Base-by-base conservation (phyloP, 2,329 filamentous ascomycete species). In the Neofusicoccum ribis region DNA sequence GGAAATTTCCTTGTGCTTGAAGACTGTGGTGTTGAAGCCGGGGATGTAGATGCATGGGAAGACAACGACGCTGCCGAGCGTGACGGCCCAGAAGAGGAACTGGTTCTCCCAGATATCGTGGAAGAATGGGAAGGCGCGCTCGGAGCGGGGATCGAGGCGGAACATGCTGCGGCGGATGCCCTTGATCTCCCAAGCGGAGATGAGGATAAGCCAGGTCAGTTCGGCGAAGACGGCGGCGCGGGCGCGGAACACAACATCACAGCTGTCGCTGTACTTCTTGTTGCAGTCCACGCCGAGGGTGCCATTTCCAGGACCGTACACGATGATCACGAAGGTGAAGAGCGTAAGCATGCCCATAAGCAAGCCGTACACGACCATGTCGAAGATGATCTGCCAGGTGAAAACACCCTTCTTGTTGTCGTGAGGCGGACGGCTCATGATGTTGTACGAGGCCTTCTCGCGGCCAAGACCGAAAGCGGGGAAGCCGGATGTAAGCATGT, bases 1-100 rank as follows among this genome's bases (percentile, higher is more conserved):
- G 0, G 65, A 64, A 47, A 72, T 72, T 12, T 61, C 62, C 56
- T 67, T 67, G 44, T 72, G 70, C 67, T 71, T 70, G 61, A 72
- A 72, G 37, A 72, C 69, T 37, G 52, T 68, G 5, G 63, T 65
- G 63, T 72, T 72, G 58, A 72, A 68, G 14, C 68, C 70, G 3
- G 71, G 70, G 52, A 72, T 71, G 58, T 72, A 72, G 39, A 89
- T 76, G 3, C 84, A 83, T 0, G 86, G 86, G 68, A 89, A 86
- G 0, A 86, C 81, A 3, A 83, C 82, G 31, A 88, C 68, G 67
- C 84, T 85, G 8, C 86, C 87, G 7, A 84, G 73, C 41, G 85
- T 80, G 66, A 90, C 83, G 31, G 87, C 83, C 79, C 83, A 89
- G 81, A 90, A 90, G 20, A 90, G 80, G 44, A 72, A 72, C 36